These are phyloP conservation scores for Pistacia integerrima DNA, from an alignment of 345 rosid species.

Conservation along the genomic window DNA sequence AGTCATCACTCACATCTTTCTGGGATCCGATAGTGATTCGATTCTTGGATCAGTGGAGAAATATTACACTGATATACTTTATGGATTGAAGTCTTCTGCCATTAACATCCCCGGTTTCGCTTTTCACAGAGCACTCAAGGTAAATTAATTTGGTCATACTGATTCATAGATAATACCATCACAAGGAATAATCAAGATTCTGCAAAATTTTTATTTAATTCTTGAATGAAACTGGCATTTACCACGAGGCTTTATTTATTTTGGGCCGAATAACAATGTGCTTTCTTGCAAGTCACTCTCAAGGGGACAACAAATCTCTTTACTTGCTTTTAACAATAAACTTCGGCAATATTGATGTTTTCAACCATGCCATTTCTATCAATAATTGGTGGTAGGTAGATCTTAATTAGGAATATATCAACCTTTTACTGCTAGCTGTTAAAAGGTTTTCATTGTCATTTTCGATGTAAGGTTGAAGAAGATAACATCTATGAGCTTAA, in stretches of 20 bases:
- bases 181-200: not conserved
- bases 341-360: not conserved
- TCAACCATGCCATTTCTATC: not conserved
- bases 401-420: too few relatives aligned
- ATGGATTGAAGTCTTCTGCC: conserved; percentile 27
- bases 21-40: conserved; percentile 24
- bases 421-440: too few relatives aligned
- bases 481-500: not conserved
- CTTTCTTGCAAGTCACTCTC: not conserved
- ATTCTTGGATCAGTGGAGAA: conserved; percentile 20
- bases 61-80: conserved; percentile 11
- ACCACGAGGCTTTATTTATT: not conserved
- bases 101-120: conserved; percentile 45
- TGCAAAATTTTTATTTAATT: not conserved
- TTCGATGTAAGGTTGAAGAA: not conserved
- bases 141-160: not conserved
- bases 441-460: too few relatives aligned
- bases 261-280: not conserved
- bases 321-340: not conserved
- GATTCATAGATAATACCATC: not conserved
- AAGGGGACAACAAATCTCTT: not conserved
- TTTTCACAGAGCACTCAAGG: conserved; percentile 37
- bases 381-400: not conserved
- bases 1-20: conserved; percentile 35
- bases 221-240: not conserved